Base-by-base conservation (phyloP, 805 yeast genomes). In the Scheffersomyces spartinae region DNA sequence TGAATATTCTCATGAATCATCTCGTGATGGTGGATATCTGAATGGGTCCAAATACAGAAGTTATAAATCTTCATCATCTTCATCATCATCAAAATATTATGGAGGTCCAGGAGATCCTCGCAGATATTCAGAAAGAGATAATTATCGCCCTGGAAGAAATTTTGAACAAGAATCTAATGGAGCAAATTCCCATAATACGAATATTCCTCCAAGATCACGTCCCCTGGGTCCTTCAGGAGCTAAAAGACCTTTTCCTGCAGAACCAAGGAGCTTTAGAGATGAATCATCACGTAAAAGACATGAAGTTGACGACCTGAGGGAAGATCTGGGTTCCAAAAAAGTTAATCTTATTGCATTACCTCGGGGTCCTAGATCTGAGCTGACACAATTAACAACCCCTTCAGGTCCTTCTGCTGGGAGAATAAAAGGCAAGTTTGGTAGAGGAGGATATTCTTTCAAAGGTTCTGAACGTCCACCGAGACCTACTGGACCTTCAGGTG, bases 91-190 rank as follows among this genome's bases (percentile, higher is more conserved):
- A n/a, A n/a, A n/a, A n/a, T n/a, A n/a, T n/a, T n/a, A 34, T 21
- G 27, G 37, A 17, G 26, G 30, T 7, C 42, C 46, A 2, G 14
- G 32, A 4, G 42, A 40, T 3, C 43, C 47, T 6, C 39, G 38
- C 19, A 32, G 46, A 28, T 45, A 32, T 20, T 34, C 31, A 20
- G 48, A 42, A 24, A 27, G 49, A 24, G 50, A 45, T 30, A 41
- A 36, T 19, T 47, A 45, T 28, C 27, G 47, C 13, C 45, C 43
- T 9, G 26, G 26, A 25, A 31, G 18, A 9, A 26, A 30, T 22
- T 15, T 35, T 32, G 24, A 32, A 32, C 18, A 23, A 34, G 15
- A 30, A 26, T 18, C 28, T 26, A 7, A 20, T 24, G 9, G 29
- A 25, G 8, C 11, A 16, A 4, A n/a, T 10, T 8, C 26, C 24